A percentile compares a stretch with the other conserved stretches of the same genome.
Evolutionary conservation across 352 stramenopile genomes (phyloP).

Genomic region (Phytophthora multivora): DNA sequence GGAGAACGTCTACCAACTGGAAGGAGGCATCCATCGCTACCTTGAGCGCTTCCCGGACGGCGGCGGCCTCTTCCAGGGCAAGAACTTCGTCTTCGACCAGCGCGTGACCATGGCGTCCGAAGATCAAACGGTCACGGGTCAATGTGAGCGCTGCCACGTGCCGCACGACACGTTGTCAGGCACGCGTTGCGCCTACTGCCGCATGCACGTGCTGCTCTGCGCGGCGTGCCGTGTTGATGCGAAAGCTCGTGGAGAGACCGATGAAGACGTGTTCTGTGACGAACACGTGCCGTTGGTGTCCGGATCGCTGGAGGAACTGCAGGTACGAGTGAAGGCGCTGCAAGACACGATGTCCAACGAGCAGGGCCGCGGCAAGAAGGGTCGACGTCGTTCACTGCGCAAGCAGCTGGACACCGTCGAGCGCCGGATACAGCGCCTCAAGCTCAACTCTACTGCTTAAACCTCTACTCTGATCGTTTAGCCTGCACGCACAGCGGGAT

Average conservation of each 20-base stretch:
- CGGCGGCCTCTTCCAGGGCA: slow-evolving; percentile 72
- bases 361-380: slow-evolving; percentile 60
- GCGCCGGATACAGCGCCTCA: slow-evolving; percentile 54
- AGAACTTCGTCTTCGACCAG: slow-evolving; percentile 90
- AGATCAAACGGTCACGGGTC: slow-evolving; percentile 59
- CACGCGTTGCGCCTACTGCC: slow-evolving; percentile 75
- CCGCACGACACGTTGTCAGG: slow-evolving; percentile 73
- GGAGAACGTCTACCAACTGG: slow-evolving; percentile 74
- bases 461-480: neutral
- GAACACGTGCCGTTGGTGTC: slow-evolving; percentile 62
- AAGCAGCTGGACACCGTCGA: slow-evolving; percentile 82
- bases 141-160: slow-evolving; percentile 60
- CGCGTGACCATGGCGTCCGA: slow-evolving; percentile 69
- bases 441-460: slow-evolving; percentile 13
- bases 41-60: slow-evolving; percentile 79
- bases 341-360: slow-evolving; percentile 35
- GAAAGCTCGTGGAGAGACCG: slow-evolving; percentile 20
- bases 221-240: slow-evolving; percentile 38
- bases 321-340: slow-evolving; percentile 36
- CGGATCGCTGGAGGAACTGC: slow-evolving; percentile 45
- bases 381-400: slow-evolving; percentile 72
- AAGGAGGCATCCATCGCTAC: slow-evolving; percentile 86
- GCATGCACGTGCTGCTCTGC: slow-evolving; percentile 81
- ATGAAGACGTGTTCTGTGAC: slow-evolving; percentile 56
- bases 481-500: slow-evolving; percentile 1